Evolutionary conservation across 208 protist genomes (phyloP).

Genomic region (Novymonas esmeraldas): DNA sequence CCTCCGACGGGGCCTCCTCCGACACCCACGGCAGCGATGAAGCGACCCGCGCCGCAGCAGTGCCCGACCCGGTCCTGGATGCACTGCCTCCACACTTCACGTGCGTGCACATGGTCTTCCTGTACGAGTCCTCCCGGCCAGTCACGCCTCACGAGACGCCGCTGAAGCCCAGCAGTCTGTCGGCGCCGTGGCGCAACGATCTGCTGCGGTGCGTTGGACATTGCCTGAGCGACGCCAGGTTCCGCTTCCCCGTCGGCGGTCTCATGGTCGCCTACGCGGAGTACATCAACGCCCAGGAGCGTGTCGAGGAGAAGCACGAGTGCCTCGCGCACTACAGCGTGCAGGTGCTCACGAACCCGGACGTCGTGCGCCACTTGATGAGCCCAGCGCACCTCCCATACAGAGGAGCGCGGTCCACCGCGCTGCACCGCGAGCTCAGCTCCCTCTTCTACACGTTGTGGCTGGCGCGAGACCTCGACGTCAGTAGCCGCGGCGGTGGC

Average conservation of each 20-base stretch:
- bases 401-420: slow-evolving; percentile 41
- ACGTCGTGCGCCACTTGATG: slow-evolving; percentile 49
- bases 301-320: slow-evolving; percentile 21
- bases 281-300: slow-evolving; percentile 29
- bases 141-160: slow-evolving; percentile 11
- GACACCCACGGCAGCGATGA: slow-evolving; percentile 7
- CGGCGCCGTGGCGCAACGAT: slow-evolving; percentile 15
- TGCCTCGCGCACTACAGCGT: slow-evolving; percentile 28
- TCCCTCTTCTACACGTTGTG: slow-evolving; percentile 46
- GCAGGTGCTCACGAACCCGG: slow-evolving; percentile 72
- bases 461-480: slow-evolving; percentile 9
- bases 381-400: slow-evolving; percentile 34
- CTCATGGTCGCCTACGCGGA: slow-evolving; percentile 64
- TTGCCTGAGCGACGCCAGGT: slow-evolving; percentile 50
- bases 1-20: background rate
- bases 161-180: background rate
- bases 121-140: slow-evolving; percentile 23
- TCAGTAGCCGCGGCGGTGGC: background rate
- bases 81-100: slow-evolving; percentile 25
- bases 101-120: slow-evolving; percentile 48
- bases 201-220: slow-evolving; percentile 31
- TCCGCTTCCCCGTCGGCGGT: slow-evolving; percentile 56
- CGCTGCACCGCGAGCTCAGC: slow-evolving; percentile 57
- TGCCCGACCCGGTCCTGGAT: slow-evolving; percentile 17
- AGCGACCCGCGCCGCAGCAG: background rate